Evolutionary conservation across 306 rosid genomes (phyloP).

Genomic region (Sophora flavescens): DNA sequence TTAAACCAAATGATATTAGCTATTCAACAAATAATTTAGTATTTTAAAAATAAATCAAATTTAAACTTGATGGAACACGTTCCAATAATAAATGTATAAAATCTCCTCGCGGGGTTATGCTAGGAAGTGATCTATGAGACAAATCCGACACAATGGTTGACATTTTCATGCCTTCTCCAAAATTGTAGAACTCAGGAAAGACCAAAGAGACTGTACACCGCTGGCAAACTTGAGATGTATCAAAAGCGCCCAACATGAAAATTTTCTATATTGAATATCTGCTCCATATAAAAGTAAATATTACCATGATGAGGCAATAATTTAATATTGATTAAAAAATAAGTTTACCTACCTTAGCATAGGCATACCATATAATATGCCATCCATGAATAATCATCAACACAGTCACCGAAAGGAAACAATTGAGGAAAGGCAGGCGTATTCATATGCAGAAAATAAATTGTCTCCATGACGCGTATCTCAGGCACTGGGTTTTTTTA

Average conservation of each 20-base stretch:
- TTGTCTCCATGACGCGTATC: constrained; percentile 7
- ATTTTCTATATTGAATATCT: not conserved
- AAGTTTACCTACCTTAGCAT: not conserved
- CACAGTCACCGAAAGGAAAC: constrained; percentile 27
- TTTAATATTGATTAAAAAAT: constrained; percentile 5
- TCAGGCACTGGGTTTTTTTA: constrained; percentile 54
- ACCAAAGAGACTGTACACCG: not conserved
- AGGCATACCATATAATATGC: constrained; percentile 22
- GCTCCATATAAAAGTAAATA: not conserved
- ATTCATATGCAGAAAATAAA: constrained; percentile 34
- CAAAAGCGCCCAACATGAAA: not conserved
- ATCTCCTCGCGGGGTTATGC: not conserved
- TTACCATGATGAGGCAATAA: constrained; percentile 2
- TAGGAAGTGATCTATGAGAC: not conserved
- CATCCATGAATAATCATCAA: constrained; percentile 29
- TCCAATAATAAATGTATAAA: not conserved
- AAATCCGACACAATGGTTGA: not conserved
- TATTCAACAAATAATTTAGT: too few species aligned
- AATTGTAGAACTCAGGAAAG: not conserved
- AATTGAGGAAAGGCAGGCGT: not conserved
- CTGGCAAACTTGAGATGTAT: not conserved
- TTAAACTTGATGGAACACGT: too few species aligned
- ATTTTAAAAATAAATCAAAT: too few species aligned
- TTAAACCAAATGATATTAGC: too few species aligned
- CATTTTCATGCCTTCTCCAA: not conserved